Percentiles rank a stretch among this genome's conserved stretches.
Conservation (phyloP, 179 eudicot species). For the Spergularia azorica region DNA sequence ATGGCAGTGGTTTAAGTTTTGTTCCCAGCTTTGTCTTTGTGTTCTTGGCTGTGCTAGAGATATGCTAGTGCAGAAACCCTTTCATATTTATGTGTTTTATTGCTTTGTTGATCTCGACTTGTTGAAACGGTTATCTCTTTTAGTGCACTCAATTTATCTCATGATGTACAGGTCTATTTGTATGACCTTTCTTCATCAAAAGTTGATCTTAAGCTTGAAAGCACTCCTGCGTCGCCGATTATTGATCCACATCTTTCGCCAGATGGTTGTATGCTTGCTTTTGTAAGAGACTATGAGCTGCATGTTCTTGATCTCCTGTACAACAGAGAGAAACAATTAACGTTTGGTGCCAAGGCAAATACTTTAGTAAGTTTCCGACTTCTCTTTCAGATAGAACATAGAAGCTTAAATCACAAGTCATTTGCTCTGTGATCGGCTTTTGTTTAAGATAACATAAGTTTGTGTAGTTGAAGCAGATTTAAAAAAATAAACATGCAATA, state of each 20-base stretch:
- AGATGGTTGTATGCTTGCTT: conserved; percentile 90
- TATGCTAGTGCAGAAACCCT: neutral
- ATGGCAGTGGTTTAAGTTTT: neutral
- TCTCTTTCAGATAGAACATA: neutral
- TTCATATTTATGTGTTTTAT: neutral
- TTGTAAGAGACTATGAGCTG: conserved; percentile 66
- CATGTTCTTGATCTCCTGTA: conserved; percentile 67
- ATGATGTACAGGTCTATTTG: conserved; percentile 66
- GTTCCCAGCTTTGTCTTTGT: neutral
- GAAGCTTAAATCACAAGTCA: neutral
- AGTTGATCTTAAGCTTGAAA: conserved; percentile 68
- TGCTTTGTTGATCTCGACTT: neutral
- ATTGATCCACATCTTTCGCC: conserved; percentile 96
- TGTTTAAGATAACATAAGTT: neutral
- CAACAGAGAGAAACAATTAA: conserved; percentile 68
- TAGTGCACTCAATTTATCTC: conserved; percentile 12
- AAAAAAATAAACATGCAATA: neutral
- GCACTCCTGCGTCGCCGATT: conserved; percentile 60
- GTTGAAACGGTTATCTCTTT: neutral
- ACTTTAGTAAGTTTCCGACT: conserved; percentile 49
- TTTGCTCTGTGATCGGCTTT: neutral
- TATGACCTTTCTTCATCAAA: conserved; percentile 56
- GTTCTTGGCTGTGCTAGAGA: neutral
- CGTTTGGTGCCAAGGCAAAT: conserved; percentile 59
- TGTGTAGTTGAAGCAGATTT: neutral